Evolutionary conservation across 2,329 filamentous ascomycete genomes (phyloP).

Genomic region (Aspergillus sp.): DNA sequence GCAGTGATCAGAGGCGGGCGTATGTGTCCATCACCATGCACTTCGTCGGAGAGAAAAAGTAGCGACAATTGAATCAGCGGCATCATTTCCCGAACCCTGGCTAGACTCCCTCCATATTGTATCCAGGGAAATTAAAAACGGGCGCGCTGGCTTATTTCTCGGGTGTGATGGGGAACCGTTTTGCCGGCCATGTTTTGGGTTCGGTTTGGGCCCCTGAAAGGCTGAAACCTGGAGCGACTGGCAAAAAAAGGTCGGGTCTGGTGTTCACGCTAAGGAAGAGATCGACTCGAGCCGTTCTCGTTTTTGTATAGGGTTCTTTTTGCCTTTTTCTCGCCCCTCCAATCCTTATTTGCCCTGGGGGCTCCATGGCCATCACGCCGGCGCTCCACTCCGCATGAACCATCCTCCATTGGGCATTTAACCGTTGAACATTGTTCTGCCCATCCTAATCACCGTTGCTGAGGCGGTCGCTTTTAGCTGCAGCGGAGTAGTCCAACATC

Average conservation of each 20-base stretch:
- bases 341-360: slow-evolving; percentile 7
- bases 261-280: slow-evolving; percentile 8
- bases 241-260: not conserved
- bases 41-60: slow-evolving; percentile 18
- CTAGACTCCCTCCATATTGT: not conserved
- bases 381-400: slow-evolving; percentile 25
- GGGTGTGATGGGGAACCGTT: not conserved
- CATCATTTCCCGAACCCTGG: slow-evolving; percentile 9
- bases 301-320: slow-evolving; percentile 9
- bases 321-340: slow-evolving; percentile 1
- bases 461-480: slow-evolving; percentile 20
- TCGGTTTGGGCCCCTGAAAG: slow-evolving; percentile 7
- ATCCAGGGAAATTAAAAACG: not conserved
- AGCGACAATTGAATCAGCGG: slow-evolving; percentile 14
- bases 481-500: slow-evolving; percentile 15
- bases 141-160: not conserved
- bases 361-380: slow-evolving; percentile 12
- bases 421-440: slow-evolving; percentile 23
- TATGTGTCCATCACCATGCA: slow-evolving; percentile 19
- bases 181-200: not conserved
- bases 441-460: slow-evolving; percentile 23
- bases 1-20: slow-evolving; percentile 26
- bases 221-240: slow-evolving; percentile 1
- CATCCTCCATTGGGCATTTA: slow-evolving; percentile 17
- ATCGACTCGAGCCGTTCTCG: slow-evolving; percentile 3